These are phyloP conservation scores for Bipolaris oryzae DNA, from an alignment of 2,329 filamentous ascomycete species.

Conservation along the genomic window DNA sequence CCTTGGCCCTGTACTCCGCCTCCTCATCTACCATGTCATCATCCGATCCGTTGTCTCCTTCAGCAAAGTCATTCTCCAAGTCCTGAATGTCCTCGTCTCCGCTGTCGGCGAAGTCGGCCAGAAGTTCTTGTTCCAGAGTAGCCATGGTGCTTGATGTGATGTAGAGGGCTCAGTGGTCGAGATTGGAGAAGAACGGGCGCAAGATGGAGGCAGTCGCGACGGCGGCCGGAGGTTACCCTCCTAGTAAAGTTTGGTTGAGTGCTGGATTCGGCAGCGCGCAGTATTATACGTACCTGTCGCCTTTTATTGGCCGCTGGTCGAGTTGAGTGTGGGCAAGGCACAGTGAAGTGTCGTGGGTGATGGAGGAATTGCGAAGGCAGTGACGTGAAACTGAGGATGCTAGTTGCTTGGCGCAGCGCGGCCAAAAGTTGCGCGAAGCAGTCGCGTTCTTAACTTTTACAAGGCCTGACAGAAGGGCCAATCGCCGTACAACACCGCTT, in stretches of 20 bases:
- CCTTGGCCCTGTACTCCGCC: slow-evolving; percentile 57
- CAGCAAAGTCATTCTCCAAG: slow-evolving; percentile 45
- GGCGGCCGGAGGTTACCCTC: slow-evolving; percentile 33
- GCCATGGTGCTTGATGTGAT: slow-evolving; percentile 63
- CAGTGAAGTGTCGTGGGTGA: slow-evolving; percentile 10
- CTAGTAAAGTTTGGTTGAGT: slow-evolving; percentile 30
- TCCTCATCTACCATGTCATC: slow-evolving; percentile 67
- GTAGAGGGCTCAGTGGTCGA: neutral
- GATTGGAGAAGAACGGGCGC: neutral
- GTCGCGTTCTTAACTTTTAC: slow-evolving; percentile 10
- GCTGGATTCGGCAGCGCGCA: slow-evolving; percentile 17
- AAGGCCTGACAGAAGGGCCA: neutral
- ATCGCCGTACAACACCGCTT: slow-evolving; percentile 1
- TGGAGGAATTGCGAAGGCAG: slow-evolving; percentile 13
- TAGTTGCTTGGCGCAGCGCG: slow-evolving; percentile 27
- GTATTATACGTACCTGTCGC: slow-evolving; percentile 31
- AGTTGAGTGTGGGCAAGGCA: slow-evolving; percentile 4
- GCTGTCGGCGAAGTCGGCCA: slow-evolving; percentile 89
- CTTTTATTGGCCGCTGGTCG: slow-evolving; percentile 19
- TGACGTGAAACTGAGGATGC: slow-evolving; percentile 22
- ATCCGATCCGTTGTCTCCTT: slow-evolving; percentile 60
- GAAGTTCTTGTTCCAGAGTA: slow-evolving; percentile 87
- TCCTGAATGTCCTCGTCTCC: slow-evolving; percentile 61
- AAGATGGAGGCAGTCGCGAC: slow-evolving; percentile 16
- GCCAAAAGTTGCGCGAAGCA: slow-evolving; percentile 23